Conservation (phyloP, 192 early-diverging fungal genomes). For the Cetraspora pellucida region DNA sequence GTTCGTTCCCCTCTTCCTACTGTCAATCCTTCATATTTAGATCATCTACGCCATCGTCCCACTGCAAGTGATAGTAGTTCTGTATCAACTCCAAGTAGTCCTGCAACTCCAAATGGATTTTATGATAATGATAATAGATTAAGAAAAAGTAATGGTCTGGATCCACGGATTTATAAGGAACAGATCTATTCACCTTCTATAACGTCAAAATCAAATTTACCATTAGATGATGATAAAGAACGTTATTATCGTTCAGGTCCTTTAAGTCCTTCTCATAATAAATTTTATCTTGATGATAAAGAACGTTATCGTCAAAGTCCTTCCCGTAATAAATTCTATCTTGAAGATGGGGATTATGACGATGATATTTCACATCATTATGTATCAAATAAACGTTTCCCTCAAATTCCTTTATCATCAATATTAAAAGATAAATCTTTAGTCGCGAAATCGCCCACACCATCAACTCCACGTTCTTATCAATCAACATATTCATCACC, state of each 20-base stretch:
- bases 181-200: constrained; percentile 20
- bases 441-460: not conserved
- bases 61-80: constrained; percentile 29
- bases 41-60: not conserved
- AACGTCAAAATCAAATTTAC: not conserved
- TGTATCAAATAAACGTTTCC: not conserved
- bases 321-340: constrained; percentile 13
- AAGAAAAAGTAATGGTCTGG: constrained; percentile 14
- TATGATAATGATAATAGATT: constrained; percentile 2
- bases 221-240: constrained; percentile 24
- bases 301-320: not conserved
- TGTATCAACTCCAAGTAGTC: constrained; percentile 29
- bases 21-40: constrained; percentile 6
- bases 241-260: not conserved
- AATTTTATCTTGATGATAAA: constrained; percentile 26
- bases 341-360: constrained; percentile 17
- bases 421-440: not conserved
- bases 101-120: constrained; percentile 27
- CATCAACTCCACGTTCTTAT: constrained; percentile 13
- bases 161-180: constrained; percentile 21
- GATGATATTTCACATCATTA: not conserved
- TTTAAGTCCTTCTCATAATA: constrained; percentile 14
- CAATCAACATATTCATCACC: not conserved
- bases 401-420: not conserved
- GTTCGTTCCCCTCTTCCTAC: no score